A percentile compares a stretch with the other conserved stretches of the same genome.
Conservation (phyloP, 257 asterid genomes). For the Solanum appendiculatum region DNA sequence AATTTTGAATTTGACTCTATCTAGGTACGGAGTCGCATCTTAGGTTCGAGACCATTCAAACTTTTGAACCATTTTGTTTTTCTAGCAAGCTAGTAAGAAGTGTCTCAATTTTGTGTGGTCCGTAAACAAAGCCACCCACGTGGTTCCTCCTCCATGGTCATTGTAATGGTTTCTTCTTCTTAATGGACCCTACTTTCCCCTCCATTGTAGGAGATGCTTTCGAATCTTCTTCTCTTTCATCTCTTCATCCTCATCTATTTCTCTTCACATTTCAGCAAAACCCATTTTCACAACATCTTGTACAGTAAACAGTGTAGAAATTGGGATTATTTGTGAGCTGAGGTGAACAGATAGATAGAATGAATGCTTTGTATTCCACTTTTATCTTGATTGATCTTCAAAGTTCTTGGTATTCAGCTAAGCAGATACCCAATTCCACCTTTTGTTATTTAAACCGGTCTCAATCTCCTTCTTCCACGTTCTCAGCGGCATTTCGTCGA, state of each 20-base stretch:
- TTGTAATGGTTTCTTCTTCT: background rate
- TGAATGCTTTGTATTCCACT: conserved; percentile 69
- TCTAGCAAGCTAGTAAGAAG: background rate
- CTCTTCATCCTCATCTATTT: background rate
- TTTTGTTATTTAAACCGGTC: conserved; percentile 32
- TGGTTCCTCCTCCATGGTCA: conserved; percentile 1
- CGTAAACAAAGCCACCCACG: conserved; percentile 1
- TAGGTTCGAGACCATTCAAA: background rate
- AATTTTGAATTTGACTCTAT: too few relatives aligned
- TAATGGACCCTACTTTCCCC: background rate
- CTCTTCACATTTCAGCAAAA: conserved; percentile 5
- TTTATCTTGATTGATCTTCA: conserved; percentile 62
- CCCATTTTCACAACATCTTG: background rate
- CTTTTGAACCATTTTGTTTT: background rate
- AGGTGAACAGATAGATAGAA: conserved; percentile 5
- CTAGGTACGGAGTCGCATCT: too few relatives aligned
- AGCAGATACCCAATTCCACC: conserved; percentile 54
- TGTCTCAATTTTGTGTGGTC: background rate
- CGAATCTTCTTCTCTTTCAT: background rate
- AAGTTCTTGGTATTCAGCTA: conserved; percentile 53
- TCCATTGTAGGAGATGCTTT: conserved; percentile 1
- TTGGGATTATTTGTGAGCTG: background rate
- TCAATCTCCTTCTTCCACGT: conserved; percentile 7
- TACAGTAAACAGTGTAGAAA: background rate
- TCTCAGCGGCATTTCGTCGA: conserved; percentile 69